phyloP scores from a whole-genome alignment of 352 stramenopile species.

The Globisporangium orthogonon region DNA sequence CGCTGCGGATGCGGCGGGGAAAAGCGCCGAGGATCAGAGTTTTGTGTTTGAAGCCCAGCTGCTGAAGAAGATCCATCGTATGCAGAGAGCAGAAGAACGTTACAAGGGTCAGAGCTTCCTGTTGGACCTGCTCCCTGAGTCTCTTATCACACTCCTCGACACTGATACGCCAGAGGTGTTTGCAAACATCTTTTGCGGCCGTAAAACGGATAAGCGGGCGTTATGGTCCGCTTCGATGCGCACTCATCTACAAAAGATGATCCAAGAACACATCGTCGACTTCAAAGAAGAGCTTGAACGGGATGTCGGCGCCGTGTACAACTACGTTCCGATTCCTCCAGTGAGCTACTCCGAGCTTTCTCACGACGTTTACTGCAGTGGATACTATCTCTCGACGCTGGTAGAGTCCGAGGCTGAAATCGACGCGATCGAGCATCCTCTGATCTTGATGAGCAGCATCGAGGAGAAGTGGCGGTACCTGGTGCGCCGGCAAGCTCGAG shows the following conservation, averaged over 20 bases:
- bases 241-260: conserved; percentile 60
- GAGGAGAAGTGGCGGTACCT: conserved; percentile 74
- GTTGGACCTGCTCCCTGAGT: conserved; percentile 63
- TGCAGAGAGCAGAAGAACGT: conserved; percentile 42
- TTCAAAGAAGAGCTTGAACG: conserved; percentile 54
- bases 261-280: conserved; percentile 64
- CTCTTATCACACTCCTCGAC: conserved; percentile 63
- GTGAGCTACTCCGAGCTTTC: conserved; percentile 70
- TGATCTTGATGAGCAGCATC: conserved; percentile 70
- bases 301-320: conserved; percentile 49
- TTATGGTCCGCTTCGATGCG: conserved; percentile 70
- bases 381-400: conserved; percentile 68
- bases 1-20: conserved; percentile 20
- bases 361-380: conserved; percentile 67
- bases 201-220: conserved; percentile 53
- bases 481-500: conserved; percentile 34
- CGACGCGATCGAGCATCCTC: conserved; percentile 65
- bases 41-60: conserved; percentile 59
- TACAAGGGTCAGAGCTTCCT: conserved; percentile 55
- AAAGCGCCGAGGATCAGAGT: conserved; percentile 15
- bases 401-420: conserved; percentile 42
- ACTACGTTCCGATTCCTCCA: conserved; percentile 56
- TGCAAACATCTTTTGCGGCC: conserved; percentile 54
- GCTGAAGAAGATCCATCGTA: conserved; percentile 59
- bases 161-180: conserved; percentile 53